These are phyloP conservation scores for Cicer judaicum DNA, from an alignment of 306 rosid genomes.

Conservation along the genomic window DNA sequence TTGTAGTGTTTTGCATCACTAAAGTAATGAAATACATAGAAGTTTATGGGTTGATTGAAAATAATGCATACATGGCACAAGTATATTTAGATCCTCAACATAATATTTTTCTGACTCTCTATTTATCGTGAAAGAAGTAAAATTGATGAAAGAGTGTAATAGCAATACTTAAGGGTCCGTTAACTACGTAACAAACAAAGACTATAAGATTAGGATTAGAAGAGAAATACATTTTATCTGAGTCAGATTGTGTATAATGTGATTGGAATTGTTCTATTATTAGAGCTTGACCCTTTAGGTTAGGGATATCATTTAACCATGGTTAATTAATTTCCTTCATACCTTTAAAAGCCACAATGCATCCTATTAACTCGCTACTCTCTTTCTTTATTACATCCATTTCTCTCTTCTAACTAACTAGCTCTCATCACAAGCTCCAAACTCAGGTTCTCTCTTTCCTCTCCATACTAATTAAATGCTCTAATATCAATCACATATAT, in stretches of 20 bases:
- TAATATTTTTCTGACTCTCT: too few relatives aligned
- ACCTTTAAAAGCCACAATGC: not conserved
- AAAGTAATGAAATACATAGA: too few relatives aligned
- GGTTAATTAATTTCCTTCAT: not conserved
- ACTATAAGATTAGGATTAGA: slow-evolving; percentile 1
- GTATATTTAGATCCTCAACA: too few relatives aligned
- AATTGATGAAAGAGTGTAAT: too few relatives aligned
- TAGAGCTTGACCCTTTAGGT: slow-evolving; percentile 38
- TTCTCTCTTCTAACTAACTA: not conserved
- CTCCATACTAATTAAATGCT: not conserved
- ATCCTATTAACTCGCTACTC: not conserved
- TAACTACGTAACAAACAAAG: not conserved
- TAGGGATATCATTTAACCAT: slow-evolving; percentile 20
- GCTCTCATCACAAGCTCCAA: not conserved
- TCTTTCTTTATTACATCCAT: not conserved
- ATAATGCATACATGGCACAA: too few relatives aligned
- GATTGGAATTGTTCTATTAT: slow-evolving; percentile 34
- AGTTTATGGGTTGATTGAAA: too few relatives aligned
- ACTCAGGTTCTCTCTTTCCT: not conserved
- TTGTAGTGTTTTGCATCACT: too few relatives aligned
- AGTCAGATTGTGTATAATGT: not conserved
- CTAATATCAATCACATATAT: too few relatives aligned
- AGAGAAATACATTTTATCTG: not conserved
- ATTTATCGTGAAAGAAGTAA: too few relatives aligned
- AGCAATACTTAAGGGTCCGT: not conserved